These are phyloP conservation scores for Trichoderma sp. DNA, from an alignment of 2,329 filamentous ascomycete species.

Conservation along the genomic window DNA sequence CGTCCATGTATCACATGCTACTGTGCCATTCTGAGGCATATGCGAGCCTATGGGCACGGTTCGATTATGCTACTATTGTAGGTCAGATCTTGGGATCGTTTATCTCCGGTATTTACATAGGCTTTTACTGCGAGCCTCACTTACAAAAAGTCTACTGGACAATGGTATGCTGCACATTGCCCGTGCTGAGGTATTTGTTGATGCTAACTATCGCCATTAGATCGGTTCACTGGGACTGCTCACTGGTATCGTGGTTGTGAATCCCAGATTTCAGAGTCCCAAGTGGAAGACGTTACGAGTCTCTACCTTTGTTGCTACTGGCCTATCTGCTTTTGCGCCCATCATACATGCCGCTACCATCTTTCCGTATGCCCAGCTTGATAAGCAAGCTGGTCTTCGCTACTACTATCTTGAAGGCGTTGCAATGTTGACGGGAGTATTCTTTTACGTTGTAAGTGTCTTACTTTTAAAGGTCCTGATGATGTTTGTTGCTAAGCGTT, in stretches of 20 bases:
- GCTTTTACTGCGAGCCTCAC: slow-evolving; percentile 41
- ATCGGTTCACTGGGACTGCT: slow-evolving; percentile 20
- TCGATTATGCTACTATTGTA: slow-evolving; percentile 44
- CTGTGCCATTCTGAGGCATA: slow-evolving; percentile 42
- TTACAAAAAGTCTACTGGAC: slow-evolving; percentile 1
- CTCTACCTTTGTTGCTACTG: slow-evolving; percentile 41
- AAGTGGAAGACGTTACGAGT: slow-evolving; percentile 41
- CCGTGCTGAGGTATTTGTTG: neutral
- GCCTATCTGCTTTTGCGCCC: slow-evolving; percentile 43
- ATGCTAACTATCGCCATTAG: slow-evolving; percentile 22
- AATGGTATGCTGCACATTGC: neutral
- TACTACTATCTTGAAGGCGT: slow-evolving; percentile 44
- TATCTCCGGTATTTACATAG: slow-evolving; percentile 43
- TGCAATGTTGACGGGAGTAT: neutral
- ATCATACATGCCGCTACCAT: slow-evolving; percentile 42
- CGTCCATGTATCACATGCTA: slow-evolving; percentile 44
- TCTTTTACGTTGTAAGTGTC: neutral
- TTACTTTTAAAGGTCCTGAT: neutral
- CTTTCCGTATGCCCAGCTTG: slow-evolving; percentile 43
- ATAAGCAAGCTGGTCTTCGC: slow-evolving; percentile 43
- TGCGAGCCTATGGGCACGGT: slow-evolving; percentile 40
- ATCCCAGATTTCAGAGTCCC: neutral
- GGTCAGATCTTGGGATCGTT: slow-evolving; percentile 43
- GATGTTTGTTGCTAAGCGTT: neutral
- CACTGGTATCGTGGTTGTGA: neutral